Percentiles rank a stretch among this genome's conserved stretches.
These are phyloP conservation scores for Fomitopsis serialis DNA, from an alignment of 768 basidiomycete species.

Conservation along the genomic window DNA sequence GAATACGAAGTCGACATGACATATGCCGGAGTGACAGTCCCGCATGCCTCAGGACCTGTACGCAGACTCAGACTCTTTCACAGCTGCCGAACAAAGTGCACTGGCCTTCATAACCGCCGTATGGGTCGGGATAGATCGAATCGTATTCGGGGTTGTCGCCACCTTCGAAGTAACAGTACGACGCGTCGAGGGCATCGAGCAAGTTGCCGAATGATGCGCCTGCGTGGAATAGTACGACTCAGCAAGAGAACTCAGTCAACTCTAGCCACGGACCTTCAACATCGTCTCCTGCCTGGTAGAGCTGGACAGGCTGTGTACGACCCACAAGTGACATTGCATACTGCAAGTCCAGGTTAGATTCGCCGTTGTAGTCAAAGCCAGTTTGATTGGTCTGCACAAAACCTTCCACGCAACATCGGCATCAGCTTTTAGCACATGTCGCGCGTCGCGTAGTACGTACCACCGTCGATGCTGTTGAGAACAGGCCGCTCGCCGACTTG, in stretches of 20 bases:
- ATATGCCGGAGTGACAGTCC: conserved; percentile 25
- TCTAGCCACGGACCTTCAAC: conserved; percentile 7
- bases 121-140: conserved; percentile 36
- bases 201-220: conserved; percentile 40
- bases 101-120: conserved; percentile 32
- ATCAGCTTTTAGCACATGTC: conserved; percentile 22
- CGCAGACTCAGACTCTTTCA: conserved; percentile 1
- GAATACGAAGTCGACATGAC: conserved; percentile 37
- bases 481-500: conserved; percentile 36
- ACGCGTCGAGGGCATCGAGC: conserved; percentile 38
- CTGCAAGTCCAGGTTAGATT: conserved; percentile 71
- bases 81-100: conserved; percentile 33
- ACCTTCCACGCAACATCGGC: conserved; percentile 26
- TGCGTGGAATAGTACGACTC: conserved; percentile 7
- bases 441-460: conserved; percentile 39
- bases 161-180: conserved; percentile 40
- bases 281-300: conserved; percentile 16
- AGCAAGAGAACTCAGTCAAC: neutral
- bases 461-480: conserved; percentile 29
- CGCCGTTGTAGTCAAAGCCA: conserved; percentile 54
- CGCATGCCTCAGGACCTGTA: conserved; percentile 22
- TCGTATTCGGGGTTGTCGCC: conserved; percentile 37
- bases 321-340: conserved; percentile 50
- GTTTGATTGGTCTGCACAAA: conserved; percentile 35
- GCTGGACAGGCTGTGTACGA: conserved; percentile 8